Evolutionary conservation across 2,329 filamentous ascomycete genomes (phyloP), one percentile per base, ranked within the genome.

Genomic region (Metarhizium brunneum): DNA sequence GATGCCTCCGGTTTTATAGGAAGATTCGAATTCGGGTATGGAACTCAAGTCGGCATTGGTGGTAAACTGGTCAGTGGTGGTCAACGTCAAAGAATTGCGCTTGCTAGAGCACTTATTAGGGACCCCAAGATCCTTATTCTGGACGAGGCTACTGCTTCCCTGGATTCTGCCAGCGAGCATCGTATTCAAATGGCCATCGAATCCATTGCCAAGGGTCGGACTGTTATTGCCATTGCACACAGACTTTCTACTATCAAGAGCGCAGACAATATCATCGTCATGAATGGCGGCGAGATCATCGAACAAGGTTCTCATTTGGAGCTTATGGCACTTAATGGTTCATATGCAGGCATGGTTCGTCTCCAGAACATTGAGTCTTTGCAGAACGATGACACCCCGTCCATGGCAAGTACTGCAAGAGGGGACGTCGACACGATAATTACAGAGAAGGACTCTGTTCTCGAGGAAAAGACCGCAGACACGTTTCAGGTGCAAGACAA

Each of bases 241-340:
- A 73, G 82, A 2, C 68, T 85, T 2, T 82, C 79, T 0, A 85
- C 82, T 0, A 82, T 85, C 58, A 79, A 77, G 62, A 77, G 82
- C 54, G 85, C 85, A 0, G 82, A 88, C 61, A 80, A 82, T 58
- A 88, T 89, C 56, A 73, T 88, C 20, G 85, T 88, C 18, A 75
- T 88, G 65, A 75, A 80, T 14, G 72, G 78, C 54, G 85, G 86
- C 0, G 67, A 75, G 50, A 76, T 85, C 3, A 71, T 85, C 11
- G 85, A 88, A 65, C 75, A 84, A 63, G 86, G 86, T 0, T 83
- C 76, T 0, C 84, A 88, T 56, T 71, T 81, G 3, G 76, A 83
- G 53, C 73, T 88, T 2, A 72, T 88, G 58, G 66, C 71, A 2
- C 68, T 73, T 11, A 66, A 81, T 6, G 69, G 73, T 13, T 68